Evolutionary conservation across 2,329 filamentous ascomycete genomes (phyloP), one percentile per base, ranked within the genome.

Genomic region (Dothideomycetidae sp.): DNA sequence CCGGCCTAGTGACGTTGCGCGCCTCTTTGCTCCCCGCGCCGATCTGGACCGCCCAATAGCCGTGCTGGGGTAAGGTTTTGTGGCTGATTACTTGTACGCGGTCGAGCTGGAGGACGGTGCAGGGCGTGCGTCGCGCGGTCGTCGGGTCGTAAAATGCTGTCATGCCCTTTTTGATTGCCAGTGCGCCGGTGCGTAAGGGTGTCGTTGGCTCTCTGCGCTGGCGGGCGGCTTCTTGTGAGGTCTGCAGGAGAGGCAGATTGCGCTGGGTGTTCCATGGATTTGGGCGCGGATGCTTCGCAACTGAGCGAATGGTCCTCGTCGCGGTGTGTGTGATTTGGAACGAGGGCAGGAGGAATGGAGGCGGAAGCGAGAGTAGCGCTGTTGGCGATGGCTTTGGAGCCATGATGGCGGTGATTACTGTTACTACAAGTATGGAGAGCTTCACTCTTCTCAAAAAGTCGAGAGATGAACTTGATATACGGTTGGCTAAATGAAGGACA

Each of bases 131-230:
- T 46, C 71, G 71, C 49, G 82, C 81, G 16, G 81, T 81, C 50
- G 76, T 73, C 0, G 71, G 61, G 53, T 85, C 78, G 68, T 81
- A 96, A 46, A 94, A 63, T 42, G 81, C 86, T 30, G 85, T 93
- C 82, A 98, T 96, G 59, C 90, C 90, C 64, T 86, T 88, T 64
- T 98, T 98, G 55, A 78, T 70, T 10, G 81, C 85, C 32, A 98
- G 69, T 5, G 83, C 77, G 18, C 90, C 90, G 2, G 85, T 78
- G 17, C 90, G 80, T 29, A 72, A 62, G 5, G 75, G 74, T 9
- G 75, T 65, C 0, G 66, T 71, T 46, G 64, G 62, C 28, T 65
- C 61, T 56, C 70, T 73, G 34, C 73, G 71, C 40, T 64, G 59
- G 39, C 76, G 64, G 2, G 75, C 75, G n/a, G 71, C 71, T 3